Percentiles rank a stretch among this genome's conserved stretches.
Evolutionary conservation across 2,329 filamentous ascomycete genomes (phyloP).

Genomic region (Beauveria sp.): DNA sequence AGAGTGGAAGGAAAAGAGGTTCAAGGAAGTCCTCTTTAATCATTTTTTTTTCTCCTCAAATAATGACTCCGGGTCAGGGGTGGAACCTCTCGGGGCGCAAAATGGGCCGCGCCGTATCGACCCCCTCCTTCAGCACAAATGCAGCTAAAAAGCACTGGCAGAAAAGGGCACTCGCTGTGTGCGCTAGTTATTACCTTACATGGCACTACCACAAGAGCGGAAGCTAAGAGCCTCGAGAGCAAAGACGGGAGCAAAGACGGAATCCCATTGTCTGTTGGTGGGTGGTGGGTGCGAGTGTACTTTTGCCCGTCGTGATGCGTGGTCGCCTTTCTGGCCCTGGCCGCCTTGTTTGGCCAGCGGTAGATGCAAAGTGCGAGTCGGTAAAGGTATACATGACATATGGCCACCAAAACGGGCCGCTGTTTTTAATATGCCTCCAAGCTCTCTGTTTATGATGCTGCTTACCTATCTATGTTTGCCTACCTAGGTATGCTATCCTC

Average conservation of each 20-base stretch:
- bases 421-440: not conserved
- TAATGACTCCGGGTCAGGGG: constrained; percentile 17
- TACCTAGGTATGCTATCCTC: not conserved
- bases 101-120: constrained; percentile 11
- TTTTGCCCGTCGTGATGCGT: no score
- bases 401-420: not conserved
- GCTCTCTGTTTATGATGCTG: not conserved
- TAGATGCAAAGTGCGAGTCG: not conserved
- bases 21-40: constrained; percentile 13
- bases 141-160: not conserved
- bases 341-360: not conserved
- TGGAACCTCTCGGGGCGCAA: constrained; percentile 17
- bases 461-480: not conserved
- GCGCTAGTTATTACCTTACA: not conserved
- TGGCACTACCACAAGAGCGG: not conserved
- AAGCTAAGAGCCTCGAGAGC: not conserved
- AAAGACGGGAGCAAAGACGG: not conserved
- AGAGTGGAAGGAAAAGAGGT: constrained; percentile 11
- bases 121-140: constrained; percentile 2
- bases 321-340: not conserved
- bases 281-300: no score
- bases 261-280: no score
- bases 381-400: not conserved
- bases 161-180: not conserved
- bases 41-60: constrained; percentile 15